Conservation (phyloP, 2,329 filamentous ascomycete genomes). For the Decorospora gaudefroyi region DNA sequence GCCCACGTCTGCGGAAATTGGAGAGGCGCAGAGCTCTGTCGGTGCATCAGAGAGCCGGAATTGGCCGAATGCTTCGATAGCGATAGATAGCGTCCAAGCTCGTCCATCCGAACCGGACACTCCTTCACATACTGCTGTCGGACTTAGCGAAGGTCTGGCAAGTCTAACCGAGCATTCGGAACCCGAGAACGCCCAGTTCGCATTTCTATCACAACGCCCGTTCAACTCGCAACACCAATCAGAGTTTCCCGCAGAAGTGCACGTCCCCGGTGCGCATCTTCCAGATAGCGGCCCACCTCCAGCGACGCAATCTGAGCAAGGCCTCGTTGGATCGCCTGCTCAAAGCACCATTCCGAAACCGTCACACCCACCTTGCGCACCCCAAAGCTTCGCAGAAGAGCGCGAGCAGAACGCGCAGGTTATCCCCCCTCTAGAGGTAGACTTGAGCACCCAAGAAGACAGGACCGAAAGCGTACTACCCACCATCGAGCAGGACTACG, state of each 20-base stretch:
- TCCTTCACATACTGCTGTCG: too few species aligned
- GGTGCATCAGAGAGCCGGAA: not conserved
- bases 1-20: not conserved
- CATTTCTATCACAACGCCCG: constrained; percentile 18
- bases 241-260: not conserved
- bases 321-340: constrained; percentile 1
- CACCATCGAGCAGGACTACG: constrained; percentile 21
- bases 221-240: not conserved
- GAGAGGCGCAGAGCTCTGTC: not conserved
- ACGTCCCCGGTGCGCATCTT: not conserved
- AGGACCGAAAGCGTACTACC: constrained; percentile 18
- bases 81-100: constrained; percentile 1
- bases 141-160: constrained; percentile 4
- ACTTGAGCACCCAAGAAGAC: constrained; percentile 27
- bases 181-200: constrained; percentile 17
- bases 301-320: not conserved
- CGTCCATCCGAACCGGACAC: not conserved
- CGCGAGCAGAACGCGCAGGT: constrained; percentile 36
- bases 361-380: too few species aligned
- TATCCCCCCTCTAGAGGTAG: constrained; percentile 18
- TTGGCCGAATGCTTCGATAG: not conserved
- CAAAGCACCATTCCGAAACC: constrained; percentile 7
- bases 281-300: constrained; percentile 1
- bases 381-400: too few species aligned
- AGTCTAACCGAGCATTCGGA: constrained; percentile 16